Conservation (phyloP, 2,329 filamentous ascomycete genomes). For the Cordyceps tenuipes region DNA sequence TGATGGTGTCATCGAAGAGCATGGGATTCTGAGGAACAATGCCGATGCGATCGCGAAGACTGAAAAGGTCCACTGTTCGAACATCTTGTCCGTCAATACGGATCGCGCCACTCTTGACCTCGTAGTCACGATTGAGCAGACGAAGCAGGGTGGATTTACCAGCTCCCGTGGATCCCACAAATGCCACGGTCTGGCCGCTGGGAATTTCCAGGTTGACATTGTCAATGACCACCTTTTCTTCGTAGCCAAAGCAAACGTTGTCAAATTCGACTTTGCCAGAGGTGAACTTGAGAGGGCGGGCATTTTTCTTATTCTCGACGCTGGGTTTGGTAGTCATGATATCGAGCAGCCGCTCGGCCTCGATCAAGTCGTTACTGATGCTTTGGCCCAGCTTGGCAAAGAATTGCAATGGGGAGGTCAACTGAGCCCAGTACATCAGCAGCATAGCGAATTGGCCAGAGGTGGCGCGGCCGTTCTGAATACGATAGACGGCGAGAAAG, state of each 20-base stretch:
- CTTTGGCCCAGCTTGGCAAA: conserved; percentile 52
- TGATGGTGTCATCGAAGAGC: conserved; percentile 49
- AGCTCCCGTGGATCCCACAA: conserved; percentile 52
- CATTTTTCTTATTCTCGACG: conserved; percentile 43
- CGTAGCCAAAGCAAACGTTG: conserved; percentile 49
- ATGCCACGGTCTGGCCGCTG: conserved; percentile 47
- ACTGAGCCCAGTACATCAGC: conserved; percentile 65
- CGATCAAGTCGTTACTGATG: conserved; percentile 48
- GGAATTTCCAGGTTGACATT: conserved; percentile 42
- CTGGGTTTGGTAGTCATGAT: conserved; percentile 51
- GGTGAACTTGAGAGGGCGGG: conserved; percentile 40
- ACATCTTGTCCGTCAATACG: conserved; percentile 50
- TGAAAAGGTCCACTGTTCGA: conserved; percentile 40
- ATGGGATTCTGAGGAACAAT: conserved; percentile 49
- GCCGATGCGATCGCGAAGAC: conserved; percentile 45
- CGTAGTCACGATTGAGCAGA: conserved; percentile 52
- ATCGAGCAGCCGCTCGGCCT: conserved; percentile 49
- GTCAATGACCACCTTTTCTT: conserved; percentile 50
- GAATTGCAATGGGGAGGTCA: conserved; percentile 63
- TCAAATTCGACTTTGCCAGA: conserved; percentile 48
- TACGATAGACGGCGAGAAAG: conserved; percentile 55
- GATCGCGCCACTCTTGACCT: conserved; percentile 44
- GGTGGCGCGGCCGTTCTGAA: conserved; percentile 50
- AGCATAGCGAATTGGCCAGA: conserved; percentile 64
- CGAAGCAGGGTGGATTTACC: conserved; percentile 52